Evolutionary conservation across 2,329 filamentous ascomycete genomes (phyloP), one percentile per base, ranked within the genome.

Genomic region (Aspergillus quadricinctus): DNA sequence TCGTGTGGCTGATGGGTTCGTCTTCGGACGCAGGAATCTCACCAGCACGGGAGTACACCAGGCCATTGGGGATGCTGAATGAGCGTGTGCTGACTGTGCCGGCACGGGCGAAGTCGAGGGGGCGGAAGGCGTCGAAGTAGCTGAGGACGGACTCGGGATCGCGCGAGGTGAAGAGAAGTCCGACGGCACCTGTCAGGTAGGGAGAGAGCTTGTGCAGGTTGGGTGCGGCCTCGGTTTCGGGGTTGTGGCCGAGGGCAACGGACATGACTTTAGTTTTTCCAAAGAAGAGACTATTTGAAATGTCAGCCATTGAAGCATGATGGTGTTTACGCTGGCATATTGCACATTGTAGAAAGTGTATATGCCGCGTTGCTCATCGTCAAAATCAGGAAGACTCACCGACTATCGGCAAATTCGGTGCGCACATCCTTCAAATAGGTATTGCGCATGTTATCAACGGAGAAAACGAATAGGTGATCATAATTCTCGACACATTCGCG

Each of bases 261-360:
- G 90, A 87, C 92, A 97, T 97, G 75, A 99, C 92, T 79, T 97
- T 97, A 58, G 93, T 97, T 81, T 97, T 99, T 78, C 93, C 94
- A 77, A 97, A 97, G 85, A 97, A 97, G 73, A 99, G 81, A 67
- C 92, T 94, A 67, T 3, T 8, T n/a, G 11, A 3, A 19, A 27
- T 19, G 19, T 57, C 29, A 54, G 49, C 21, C n/a, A 37, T 54
- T 40, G 28, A 53, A 52, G 53, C 50, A 40, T 56, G 40, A 40
- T 57, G 19, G 17, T 46, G 21, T 23, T 45, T 25, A 8, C 43
- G 43, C 43, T 14, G 21, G 9, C 21, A 17, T 23, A 45, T 27
- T 23, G 21, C 21, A 37, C 14, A 17, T 17, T 11, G n/a, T 21
- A 23, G 5, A 43, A 43, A 23, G 10, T 23, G 43, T 5, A 41